Percentiles rank a stretch among this genome's conserved stretches.
phyloP scores from a whole-genome alignment of 23 red algal species.

The Gracilaria gracilis region DNA sequence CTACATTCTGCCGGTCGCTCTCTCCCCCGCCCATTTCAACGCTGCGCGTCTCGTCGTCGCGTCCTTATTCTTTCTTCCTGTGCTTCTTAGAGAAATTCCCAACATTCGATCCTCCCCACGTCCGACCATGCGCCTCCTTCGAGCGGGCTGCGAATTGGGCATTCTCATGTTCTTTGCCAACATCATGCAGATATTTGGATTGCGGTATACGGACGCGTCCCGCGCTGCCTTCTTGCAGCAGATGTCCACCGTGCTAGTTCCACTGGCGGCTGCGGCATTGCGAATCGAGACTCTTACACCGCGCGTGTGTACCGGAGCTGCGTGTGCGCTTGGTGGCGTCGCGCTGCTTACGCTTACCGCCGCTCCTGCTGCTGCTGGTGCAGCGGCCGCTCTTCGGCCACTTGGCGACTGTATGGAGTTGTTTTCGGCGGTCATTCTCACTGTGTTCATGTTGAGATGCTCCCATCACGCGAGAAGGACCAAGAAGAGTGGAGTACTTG shows the following conservation, averaged over 20 bases:
- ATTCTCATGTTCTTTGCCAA: slow-evolving; percentile 78
- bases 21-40: slow-evolving; percentile 63
- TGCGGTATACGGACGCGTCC: slow-evolving; percentile 79
- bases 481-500: slow-evolving; percentile 45
- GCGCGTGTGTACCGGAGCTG: slow-evolving; percentile 13
- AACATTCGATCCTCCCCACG: slow-evolving; percentile 27
- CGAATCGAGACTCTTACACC: slow-evolving; percentile 38
- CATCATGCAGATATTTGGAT: slow-evolving; percentile 72
- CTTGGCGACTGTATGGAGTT: slow-evolving; percentile 78
- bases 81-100: slow-evolving; percentile 31
- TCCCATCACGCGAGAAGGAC: slow-evolving; percentile 45
- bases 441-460: slow-evolving; percentile 76
- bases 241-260: slow-evolving; percentile 85
- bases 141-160: slow-evolving; percentile 82
- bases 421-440: slow-evolving; percentile 67
- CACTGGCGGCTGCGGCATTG: slow-evolving; percentile 44
- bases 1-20: slow-evolving; percentile 39
- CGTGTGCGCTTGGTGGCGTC: slow-evolving; percentile 73
- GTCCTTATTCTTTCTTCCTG: slow-evolving; percentile 56
- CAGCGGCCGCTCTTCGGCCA: slow-evolving; percentile 13
- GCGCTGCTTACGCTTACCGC: slow-evolving; percentile 64
- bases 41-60: slow-evolving; percentile 48
- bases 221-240: slow-evolving; percentile 90
- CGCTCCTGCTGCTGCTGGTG: slow-evolving; percentile 19
- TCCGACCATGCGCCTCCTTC: slow-evolving; percentile 18